Evolutionary conservation across 257 asterid genomes (phyloP), one percentile per base, ranked within the genome.

Genomic region (Galeopsis tetrahit): DNA sequence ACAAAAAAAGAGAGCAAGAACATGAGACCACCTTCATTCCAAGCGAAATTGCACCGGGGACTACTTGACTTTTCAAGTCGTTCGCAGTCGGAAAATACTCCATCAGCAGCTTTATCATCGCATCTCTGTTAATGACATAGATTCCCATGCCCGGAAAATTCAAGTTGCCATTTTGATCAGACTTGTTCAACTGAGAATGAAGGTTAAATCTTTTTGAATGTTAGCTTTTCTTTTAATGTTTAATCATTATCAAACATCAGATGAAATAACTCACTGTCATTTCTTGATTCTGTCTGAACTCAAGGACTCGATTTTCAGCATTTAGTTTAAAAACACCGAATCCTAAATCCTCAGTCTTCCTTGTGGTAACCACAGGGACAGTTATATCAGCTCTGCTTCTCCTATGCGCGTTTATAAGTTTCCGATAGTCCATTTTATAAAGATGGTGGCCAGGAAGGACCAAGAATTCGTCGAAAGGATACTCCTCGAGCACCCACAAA

Each of bases 381-480:
- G 95, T 88, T 74, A 92, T 84, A 58, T 88, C 89, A 0, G 90
- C 88, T 32, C 51, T 56, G 73, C 59, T 82, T 36, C 52, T 78
- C 53, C 85, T 69, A 67, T 88, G 96, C 28, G 80, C 81, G 21
- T 83, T 83, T 52, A 93, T 68, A n/a, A 88, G 82, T 60, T 84
- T 79, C 72, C 82, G 89, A 76, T 90, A 93, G 73, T 93, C 89
- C 98, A 90, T 90, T 76, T 82, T 89, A 70, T 93, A 93, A 6
- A 90, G 85, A 83, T 93, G 98, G 71, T 93, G 87, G 34, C 98
- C 98, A 1, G 97, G 97, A 77, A 93, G 93, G 68, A 93, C 79
- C 76, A 93, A 78, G 74, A 86, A 83, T 80, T 93, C 91, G 2
- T 69, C 36, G 8, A 81, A 82, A 0, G 84, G 84, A 75, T 85